These are phyloP conservation scores for Fraxinus quadrangulata DNA, from an alignment of 257 asterid species.

Conservation along the genomic window DNA sequence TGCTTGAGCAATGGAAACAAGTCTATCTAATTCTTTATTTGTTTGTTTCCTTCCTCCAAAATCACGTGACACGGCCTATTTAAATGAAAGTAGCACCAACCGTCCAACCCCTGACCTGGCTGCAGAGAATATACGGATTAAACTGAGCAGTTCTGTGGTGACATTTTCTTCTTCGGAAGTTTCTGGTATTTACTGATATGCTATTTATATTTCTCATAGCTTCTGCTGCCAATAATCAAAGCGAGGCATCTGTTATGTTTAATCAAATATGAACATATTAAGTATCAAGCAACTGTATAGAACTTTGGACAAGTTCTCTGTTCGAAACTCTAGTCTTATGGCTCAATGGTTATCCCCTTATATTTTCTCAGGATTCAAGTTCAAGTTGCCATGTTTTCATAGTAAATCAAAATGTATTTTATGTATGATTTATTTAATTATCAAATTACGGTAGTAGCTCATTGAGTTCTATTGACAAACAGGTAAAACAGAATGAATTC, in stretches of 20 bases:
- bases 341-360: neutral
- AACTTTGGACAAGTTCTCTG: neutral
- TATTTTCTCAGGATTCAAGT: neutral
- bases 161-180: too few relatives aligned
- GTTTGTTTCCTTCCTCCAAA: neutral
- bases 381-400: neutral
- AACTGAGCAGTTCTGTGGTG: too few relatives aligned
- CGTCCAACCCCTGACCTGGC: too few relatives aligned
- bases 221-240: slow-evolving; percentile 17
- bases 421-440: slow-evolving; percentile 9
- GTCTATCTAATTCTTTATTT: neutral
- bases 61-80: too few relatives aligned
- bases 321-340: neutral
- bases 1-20: neutral
- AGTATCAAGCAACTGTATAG: neutral
- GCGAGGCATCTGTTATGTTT: slow-evolving; percentile 10
- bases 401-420: slow-evolving; percentile 5
- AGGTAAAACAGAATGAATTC: slow-evolving; percentile 61
- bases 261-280: neutral
- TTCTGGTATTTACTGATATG: too few relatives aligned
- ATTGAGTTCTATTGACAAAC: slow-evolving; percentile 19
- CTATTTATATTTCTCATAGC: neutral
- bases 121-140: too few relatives aligned
- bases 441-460: slow-evolving; percentile 5
- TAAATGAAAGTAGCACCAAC: too few relatives aligned